Conservation (phyloP, 805 yeast genomes). For the Komagataella mondaviorum region DNA sequence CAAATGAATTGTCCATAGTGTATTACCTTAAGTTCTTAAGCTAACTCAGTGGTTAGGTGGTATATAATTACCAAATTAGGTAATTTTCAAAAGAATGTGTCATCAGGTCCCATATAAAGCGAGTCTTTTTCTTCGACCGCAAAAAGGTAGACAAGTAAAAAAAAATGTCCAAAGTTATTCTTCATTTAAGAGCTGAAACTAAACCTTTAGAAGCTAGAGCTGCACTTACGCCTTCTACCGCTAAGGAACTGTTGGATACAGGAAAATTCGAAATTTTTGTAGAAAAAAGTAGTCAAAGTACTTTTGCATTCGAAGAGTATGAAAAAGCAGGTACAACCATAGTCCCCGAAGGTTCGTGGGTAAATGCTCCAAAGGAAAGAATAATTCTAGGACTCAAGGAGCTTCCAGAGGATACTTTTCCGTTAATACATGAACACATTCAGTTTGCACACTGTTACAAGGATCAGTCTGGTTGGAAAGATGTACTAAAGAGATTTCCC, state of each 20-base stretch:
- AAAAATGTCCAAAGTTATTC: constrained; percentile 27
- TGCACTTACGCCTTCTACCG: constrained; percentile 86
- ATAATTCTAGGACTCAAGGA: constrained; percentile 91
- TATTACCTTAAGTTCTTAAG: not conserved
- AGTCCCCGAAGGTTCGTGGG: constrained; percentile 93
- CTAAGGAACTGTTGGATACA: constrained; percentile 70
- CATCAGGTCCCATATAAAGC: not conserved
- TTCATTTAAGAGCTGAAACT: constrained; percentile 93
- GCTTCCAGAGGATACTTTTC: constrained; percentile 84
- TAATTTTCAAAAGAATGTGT: not conserved
- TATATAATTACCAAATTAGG: not conserved
- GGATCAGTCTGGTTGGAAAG: constrained; percentile 95
- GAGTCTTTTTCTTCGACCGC: not conserved
- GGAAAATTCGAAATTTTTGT: constrained; percentile 76
- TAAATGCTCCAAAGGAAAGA: constrained; percentile 77
- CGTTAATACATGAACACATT: constrained; percentile 88
- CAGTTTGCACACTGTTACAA: constrained; percentile 99
- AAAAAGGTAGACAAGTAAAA: not conserved
- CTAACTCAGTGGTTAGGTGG: not conserved
- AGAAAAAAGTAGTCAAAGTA: constrained; percentile 78
- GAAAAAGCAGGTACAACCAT: constrained; percentile 69
- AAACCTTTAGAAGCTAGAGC: constrained; percentile 97
- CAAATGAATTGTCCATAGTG: too few species aligned
- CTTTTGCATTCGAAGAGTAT: constrained; percentile 68
- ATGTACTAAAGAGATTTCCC: constrained; percentile 79